Base-by-base conservation (phyloP, 495 filamentous ascomycete species). In the Hypoxylon intermedium region DNA sequence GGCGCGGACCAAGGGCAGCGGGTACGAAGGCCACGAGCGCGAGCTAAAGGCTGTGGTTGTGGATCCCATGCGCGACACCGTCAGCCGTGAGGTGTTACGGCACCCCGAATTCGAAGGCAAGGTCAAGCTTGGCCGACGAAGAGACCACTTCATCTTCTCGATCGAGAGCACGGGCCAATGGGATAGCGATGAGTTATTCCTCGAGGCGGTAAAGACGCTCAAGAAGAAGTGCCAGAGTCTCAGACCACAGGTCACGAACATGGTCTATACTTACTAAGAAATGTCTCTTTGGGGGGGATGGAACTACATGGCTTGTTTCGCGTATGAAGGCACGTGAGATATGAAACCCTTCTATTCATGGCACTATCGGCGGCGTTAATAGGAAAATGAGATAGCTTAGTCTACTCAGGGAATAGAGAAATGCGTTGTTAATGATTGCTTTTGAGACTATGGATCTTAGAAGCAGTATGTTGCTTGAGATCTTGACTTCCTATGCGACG, bases 71-170 rank as follows among this genome's bases (percentile, higher is more conserved):
- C 88, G 88, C 44, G 94, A 99, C 73, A 98, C 93, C 1, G 94
- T 99, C 53, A 92, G 87, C 70, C 82, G 95, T 55, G 95, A 99
- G 77, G 93, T 89, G 58, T 72, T 98, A 65, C 83, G 95, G 36
- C 93, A 99, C 70, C 84, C 86, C 34, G 95, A 98, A 74, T 98
- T 99, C 80, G 83, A 94, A 66, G 89, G 82, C 54, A 98, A 95
- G 80, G 95, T 99, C 48, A 93, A 91, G 79, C 81, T 99, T 9
- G 95, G 95, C 37, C 83, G 95, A 23, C 76, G 90, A 34, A 77
- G 89, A 58, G 95, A 99, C 75, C 95, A 99, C 75, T 99, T 99
- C 70, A 97, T 99, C 74, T 99, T 92, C 81, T 86, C 83, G 51
- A 79, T 99, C 5, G 95, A 99, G 81, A 97, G 92, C 76, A 88